Evolutionary conservation across 345 rosid genomes (phyloP), one percentile per base, ranked within the genome.

Genomic region (Hibiscus mutabilis): DNA sequence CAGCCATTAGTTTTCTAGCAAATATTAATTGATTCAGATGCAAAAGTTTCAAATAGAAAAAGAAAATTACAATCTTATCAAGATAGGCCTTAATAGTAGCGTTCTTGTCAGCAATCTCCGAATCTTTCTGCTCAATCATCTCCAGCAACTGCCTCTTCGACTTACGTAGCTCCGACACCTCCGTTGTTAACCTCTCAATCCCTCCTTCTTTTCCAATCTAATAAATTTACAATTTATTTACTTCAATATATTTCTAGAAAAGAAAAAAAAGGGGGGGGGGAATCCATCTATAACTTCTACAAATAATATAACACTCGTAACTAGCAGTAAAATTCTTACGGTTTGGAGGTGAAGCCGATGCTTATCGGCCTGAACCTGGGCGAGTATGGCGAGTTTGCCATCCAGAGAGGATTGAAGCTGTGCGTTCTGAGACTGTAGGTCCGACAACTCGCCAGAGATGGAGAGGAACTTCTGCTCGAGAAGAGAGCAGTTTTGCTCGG

Each of bases 401-500:
- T 94, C 91, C 55, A 87, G 77, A 31, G 92, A 91, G 15, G 89
- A 86, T 80, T 88, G 93, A 22, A 95, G 91, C 72, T 82, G 88
- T 0, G 86, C 75, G 29, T 84, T 83, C 40, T 82, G 84, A 35
- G 97, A 81, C 77, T 92, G 92, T 2, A 92, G 85, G 46, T 79
- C 75, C 2, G 88, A 77, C 80, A 81, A 84, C 52, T 92, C 97
- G 51, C 77, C 73, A 13, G 93, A 80, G 11, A 95, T 84, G 13
- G 97, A 85, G 65, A 90, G 79, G 77, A 84, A 90, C 87, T 92
- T 95, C 85, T 95, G 97, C 85, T 95, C 99, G 22, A 92, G 94
- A 71, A 95, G 85, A 53, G 97, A 86, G 78, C 97, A 95, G n/a
- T 96, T 90, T 74, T 95, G 99, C 85, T 95, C 99, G 66, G 97